These are phyloP conservation scores for Gomphus bonarii DNA, from an alignment of 1,284 basidiomycete genomes.

Conservation along the genomic window DNA sequence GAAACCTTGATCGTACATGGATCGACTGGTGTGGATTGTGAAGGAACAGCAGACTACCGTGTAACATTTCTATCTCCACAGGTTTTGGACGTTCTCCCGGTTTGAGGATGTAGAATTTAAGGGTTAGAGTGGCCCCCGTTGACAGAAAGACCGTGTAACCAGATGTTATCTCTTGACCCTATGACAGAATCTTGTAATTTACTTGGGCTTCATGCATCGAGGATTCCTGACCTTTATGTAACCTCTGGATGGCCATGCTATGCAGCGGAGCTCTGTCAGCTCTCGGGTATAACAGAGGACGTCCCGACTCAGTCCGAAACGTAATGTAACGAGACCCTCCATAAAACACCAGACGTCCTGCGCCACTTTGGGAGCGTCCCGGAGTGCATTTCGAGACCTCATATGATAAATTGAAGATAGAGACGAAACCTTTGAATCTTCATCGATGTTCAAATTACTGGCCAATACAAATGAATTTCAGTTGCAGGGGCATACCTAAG, in stretches of 20 bases:
- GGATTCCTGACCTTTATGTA: neutral
- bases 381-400: neutral
- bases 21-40: neutral
- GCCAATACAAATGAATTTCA: neutral
- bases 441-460: neutral
- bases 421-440: neutral
- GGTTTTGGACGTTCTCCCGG: neutral
- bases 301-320: neutral
- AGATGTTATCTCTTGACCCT: neutral
- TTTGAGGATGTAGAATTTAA: neutral
- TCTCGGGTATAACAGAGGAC: neutral
- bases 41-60: neutral
- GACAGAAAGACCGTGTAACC: neutral
- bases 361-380: neutral
- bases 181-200: neutral
- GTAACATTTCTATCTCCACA: conserved; percentile 1
- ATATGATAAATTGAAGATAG: neutral
- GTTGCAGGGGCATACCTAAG: neutral
- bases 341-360: neutral
- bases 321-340: neutral
- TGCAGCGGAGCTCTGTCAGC: neutral
- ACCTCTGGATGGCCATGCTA: neutral
- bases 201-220: neutral
- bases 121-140: neutral
- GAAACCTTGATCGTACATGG: neutral